A percentile compares a stretch with the other conserved stretches of the same genome.
These are phyloP conservation scores for Carex parvula DNA, from an alignment of 176 grass and related monocot species.

Conservation along the genomic window DNA sequence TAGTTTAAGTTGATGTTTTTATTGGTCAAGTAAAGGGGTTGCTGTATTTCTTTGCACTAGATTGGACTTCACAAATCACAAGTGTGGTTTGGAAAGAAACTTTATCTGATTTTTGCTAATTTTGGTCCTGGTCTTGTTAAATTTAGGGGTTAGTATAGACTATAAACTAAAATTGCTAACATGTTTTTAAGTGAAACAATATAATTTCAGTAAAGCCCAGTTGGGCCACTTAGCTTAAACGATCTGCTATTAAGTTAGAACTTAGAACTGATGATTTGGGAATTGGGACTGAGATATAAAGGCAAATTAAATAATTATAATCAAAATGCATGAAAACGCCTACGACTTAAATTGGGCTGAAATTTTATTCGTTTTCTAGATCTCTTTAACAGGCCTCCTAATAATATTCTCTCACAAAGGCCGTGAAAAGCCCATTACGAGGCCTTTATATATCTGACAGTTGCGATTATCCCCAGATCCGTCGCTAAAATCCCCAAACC, in stretches of 20 bases:
- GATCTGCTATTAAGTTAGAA: too few relatives aligned
- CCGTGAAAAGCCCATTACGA: neutral
- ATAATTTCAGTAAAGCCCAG: neutral
- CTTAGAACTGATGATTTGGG: too few relatives aligned
- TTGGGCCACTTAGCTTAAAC: neutral
- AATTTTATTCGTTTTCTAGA: neutral
- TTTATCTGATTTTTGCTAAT: neutral
- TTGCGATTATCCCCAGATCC: neutral
- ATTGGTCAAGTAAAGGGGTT: too few relatives aligned
- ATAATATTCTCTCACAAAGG: neutral
- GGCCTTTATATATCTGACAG: slow-evolving; percentile 10
- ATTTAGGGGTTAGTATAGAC: too few relatives aligned
- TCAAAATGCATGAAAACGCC: neutral
- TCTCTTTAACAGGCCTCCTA: neutral
- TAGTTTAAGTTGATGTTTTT: neutral
- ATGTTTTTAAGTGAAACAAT: neutral
- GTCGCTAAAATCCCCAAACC: slow-evolving; percentile 32
- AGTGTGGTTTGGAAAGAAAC: neutral
- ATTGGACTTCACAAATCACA: neutral
- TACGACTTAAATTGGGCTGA: neutral
- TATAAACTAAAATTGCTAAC: too few relatives aligned
- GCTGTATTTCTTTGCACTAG: neutral
- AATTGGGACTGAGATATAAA: too few relatives aligned
- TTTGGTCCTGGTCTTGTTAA: too few relatives aligned
- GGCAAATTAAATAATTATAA: too few relatives aligned